Evolutionary conservation across 2,329 filamentous ascomycete genomes (phyloP), one percentile per base, ranked within the genome.

Genomic region (Pseudogymnoascus sp.): DNA sequence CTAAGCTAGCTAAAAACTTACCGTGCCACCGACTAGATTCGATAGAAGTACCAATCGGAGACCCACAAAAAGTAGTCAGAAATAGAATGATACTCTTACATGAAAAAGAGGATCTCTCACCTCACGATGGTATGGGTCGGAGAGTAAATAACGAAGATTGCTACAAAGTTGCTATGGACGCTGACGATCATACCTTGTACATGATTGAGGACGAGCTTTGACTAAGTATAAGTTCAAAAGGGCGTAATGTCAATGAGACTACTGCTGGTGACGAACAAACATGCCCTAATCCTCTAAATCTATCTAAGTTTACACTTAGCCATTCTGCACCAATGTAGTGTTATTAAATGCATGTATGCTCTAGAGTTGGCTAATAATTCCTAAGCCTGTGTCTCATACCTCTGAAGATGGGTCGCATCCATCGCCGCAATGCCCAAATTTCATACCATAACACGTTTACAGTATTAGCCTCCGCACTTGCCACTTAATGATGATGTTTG

Each of bases 111-210:
- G 36, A 53, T 21, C 43, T 64, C 34, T 63, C 34, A 42, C 63
- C 65, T 63, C 37, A 64, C 46, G 34, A 66, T 66, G 49, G 42
- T 18, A 60, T 59, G 21, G 56, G 64, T 23, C 16, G 40, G 9
- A 60, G 8, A 37, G 34, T 66, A 42, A 59, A 63, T 4, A 38
- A 46, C 36, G 46, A 37, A 28, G 65, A 66, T 60, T 66, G 63
- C 38, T 66, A 66, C 53, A 62, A 21, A 36, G 63, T 63, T 18
- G 63, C 63, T 38, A 37, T 18, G 62, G 62, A 65, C 16, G 65
- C 56, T 31, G 59, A 64, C 23, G 61, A 66, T 64, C 61, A 66
- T 38, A 63, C 61, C 23, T 43, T 66, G 40, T 66, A 66, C 38
- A 14, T 65, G 61, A 66, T 66, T 18, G n/a, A 42, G 38, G 38